Percentiles rank a stretch among this genome's conserved stretches.
Conservation (phyloP, 2,329 filamentous ascomycete genomes). For the Cladosporium sp. region DNA sequence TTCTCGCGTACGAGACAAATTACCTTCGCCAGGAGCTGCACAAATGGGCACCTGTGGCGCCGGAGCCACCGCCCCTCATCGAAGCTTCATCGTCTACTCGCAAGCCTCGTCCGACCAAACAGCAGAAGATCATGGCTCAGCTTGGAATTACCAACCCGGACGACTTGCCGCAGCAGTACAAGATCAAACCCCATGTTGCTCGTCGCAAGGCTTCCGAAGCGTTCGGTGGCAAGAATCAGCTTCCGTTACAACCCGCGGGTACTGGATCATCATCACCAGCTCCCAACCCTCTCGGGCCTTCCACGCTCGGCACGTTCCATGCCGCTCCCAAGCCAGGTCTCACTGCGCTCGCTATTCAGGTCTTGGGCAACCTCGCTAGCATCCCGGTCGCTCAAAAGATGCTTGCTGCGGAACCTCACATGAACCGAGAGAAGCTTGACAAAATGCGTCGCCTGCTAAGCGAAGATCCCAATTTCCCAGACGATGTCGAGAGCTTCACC, state of each 20-base stretch:
- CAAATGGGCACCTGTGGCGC: slow-evolving; percentile 87
- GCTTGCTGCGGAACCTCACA: slow-evolving; percentile 21
- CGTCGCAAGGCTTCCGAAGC: slow-evolving; percentile 57
- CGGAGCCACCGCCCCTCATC: slow-evolving; percentile 76
- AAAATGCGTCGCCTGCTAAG: slow-evolving; percentile 23
- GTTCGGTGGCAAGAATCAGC: slow-evolving; percentile 17
- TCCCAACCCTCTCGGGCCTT: slow-evolving; percentile 16
- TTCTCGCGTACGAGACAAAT: slow-evolving; percentile 91
- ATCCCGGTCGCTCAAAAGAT: slow-evolving; percentile 23
- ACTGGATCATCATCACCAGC: slow-evolving; percentile 24
- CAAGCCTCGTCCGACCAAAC: slow-evolving; percentile 92
- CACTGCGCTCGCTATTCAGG: slow-evolving; percentile 22
- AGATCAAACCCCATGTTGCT: slow-evolving; percentile 68
- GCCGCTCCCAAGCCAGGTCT: slow-evolving; percentile 17
- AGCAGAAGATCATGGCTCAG: slow-evolving; percentile 88
- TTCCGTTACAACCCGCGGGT: slow-evolving; percentile 27
- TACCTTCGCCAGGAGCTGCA: slow-evolving; percentile 94
- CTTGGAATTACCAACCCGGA: slow-evolving; percentile 87
- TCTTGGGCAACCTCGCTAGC: slow-evolving; percentile 20
- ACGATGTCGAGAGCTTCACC: slow-evolving; percentile 18
- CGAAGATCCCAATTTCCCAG: slow-evolving; percentile 15
- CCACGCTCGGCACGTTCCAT: slow-evolving; percentile 12
- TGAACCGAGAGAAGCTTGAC: slow-evolving; percentile 25
- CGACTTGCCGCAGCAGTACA: slow-evolving; percentile 76
- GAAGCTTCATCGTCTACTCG: slow-evolving; percentile 86